These are phyloP conservation scores for Rhodotorula paludigena DNA, from an alignment of 768 basidiomycete genomes.

Conservation along the genomic window DNA sequence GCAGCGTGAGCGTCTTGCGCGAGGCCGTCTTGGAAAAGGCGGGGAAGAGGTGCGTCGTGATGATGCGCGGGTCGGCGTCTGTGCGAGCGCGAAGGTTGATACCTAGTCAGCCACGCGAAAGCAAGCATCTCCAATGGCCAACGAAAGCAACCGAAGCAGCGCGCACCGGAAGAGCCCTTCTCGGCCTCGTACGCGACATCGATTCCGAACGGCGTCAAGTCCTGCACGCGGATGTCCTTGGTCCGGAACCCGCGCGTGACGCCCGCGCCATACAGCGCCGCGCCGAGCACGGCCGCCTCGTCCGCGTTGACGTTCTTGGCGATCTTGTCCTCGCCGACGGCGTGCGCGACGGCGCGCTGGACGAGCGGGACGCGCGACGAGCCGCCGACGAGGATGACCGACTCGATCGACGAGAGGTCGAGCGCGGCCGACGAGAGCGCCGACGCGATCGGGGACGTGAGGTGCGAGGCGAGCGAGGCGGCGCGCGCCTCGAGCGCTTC, in stretches of 20 bases:
- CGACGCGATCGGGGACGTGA: constrained; percentile 67
- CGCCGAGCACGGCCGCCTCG: constrained; percentile 86
- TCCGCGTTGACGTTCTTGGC: constrained; percentile 95
- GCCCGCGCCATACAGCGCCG: constrained; percentile 79
- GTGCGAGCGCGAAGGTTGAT: too few species aligned
- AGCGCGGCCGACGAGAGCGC: constrained; percentile 65
- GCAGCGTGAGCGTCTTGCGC: constrained; percentile 81
- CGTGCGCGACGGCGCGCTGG: constrained; percentile 68
- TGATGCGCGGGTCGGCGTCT: constrained; percentile 57
- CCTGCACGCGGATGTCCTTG: constrained; percentile 80
- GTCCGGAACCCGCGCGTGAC: constrained; percentile 89
- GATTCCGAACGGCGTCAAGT: constrained; percentile 54
- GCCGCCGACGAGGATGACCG: constrained; percentile 90
- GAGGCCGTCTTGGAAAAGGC: constrained; percentile 67
- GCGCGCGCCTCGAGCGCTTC: constrained; percentile 68
- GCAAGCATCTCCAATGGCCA: not conserved
- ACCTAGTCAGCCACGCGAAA: not conserved
- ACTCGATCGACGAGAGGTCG: constrained; percentile 68
- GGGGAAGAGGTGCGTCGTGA: constrained; percentile 72
- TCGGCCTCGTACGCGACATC: constrained; percentile 37
- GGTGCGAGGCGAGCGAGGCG: constrained; percentile 60
- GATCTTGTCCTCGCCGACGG: constrained; percentile 81
- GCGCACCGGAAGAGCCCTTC: constrained; percentile 10
- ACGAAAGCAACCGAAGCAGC: not conserved
- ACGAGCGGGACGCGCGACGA: constrained; percentile 86